Conservation (phyloP, 257 asterid species). For the Asclepias syriaca region DNA sequence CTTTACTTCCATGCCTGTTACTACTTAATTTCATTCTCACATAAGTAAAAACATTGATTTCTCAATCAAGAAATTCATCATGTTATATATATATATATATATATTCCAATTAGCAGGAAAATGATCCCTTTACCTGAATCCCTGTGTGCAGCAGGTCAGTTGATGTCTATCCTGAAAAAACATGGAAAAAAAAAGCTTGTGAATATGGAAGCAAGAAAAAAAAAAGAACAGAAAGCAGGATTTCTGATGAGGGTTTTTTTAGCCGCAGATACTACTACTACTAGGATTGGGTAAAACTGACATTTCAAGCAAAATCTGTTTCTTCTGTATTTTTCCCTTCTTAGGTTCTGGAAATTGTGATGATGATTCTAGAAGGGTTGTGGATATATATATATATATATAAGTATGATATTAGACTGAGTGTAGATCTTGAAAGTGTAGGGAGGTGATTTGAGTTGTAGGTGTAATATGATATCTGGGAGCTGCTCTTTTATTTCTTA, state of each 20-base stretch:
- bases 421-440: background rate
- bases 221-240: background rate
- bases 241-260: background rate
- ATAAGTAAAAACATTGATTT: too few relatives aligned
- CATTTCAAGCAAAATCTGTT: background rate
- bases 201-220: slow-evolving; percentile 4
- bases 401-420: background rate
- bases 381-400: background rate
- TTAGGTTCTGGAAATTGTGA: background rate
- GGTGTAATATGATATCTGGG: background rate
- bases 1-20: too few relatives aligned
- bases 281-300: background rate
- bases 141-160: background rate
- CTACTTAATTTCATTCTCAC: too few relatives aligned
- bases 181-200: background rate
- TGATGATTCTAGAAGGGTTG: background rate
- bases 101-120: too few relatives aligned
- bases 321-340: background rate
- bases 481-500: background rate
- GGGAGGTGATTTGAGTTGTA: background rate
- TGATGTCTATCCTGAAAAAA: background rate
- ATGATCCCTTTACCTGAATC: too few relatives aligned
- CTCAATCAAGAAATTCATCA: too few relatives aligned
- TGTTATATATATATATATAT: too few relatives aligned
- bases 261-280: background rate